Evolutionary conservation across 257 asterid genomes (phyloP).

Genomic region (Solanum pinnatisectum): DNA sequence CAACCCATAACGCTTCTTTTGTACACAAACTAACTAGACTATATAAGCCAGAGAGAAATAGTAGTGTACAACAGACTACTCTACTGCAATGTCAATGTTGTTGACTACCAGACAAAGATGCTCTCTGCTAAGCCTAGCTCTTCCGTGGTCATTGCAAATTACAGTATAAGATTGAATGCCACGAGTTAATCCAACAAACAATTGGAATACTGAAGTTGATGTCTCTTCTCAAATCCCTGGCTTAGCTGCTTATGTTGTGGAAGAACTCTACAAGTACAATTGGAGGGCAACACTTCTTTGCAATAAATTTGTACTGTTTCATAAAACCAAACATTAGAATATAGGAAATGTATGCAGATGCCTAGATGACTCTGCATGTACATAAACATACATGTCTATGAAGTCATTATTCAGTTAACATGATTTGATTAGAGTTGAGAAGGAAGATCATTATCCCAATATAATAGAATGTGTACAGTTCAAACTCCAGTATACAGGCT

Average conservation of each 20-base stretch:
- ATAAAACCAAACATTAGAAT: neutral
- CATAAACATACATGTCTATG: neutral
- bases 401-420: neutral
- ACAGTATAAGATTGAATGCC: neutral
- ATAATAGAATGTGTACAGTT: neutral
- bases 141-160: neutral
- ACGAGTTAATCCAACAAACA: neutral
- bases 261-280: conserved; percentile 65
- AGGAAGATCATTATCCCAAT: neutral
- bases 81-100: neutral
- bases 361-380: neutral
- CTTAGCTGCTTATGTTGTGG: conserved; percentile 36
- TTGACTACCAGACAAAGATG: neutral
- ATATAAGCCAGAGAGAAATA: neutral
- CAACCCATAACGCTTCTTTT: neutral
- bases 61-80: neutral
- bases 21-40: neutral
- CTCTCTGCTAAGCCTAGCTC: neutral
- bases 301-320: conserved; percentile 84
- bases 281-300: conserved; percentile 83
- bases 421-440: neutral
- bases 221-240: neutral
- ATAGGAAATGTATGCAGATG: neutral
- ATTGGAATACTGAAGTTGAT: neutral
- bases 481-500: neutral